Evolutionary conservation across 2,329 filamentous ascomycete species (phyloP), one percentile per base, ranked within the genome.

Genomic region (Podosphaera fusca): DNA sequence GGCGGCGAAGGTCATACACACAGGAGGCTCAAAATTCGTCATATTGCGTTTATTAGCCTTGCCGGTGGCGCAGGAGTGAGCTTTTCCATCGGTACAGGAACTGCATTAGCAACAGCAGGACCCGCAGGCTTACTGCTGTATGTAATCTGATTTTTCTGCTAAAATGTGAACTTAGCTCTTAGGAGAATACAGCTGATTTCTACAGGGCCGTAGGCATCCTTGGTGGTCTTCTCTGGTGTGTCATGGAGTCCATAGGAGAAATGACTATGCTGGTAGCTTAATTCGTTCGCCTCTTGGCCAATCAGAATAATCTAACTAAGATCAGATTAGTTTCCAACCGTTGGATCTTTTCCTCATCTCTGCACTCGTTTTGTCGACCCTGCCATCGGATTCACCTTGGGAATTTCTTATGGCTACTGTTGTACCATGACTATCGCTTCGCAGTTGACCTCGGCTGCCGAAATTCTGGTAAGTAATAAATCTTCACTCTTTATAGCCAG

Each of bases 401-500:
- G 9, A 21, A 49, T 49, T 21, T 49, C 45, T 8, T 49, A 49
- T 30, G 45, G 45, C 45, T 75, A 0, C 78, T 75, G 75, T 38
- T 49, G 45, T 58, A 66, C 64, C 64, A 64, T 50, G 67, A 65
- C 65, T 67, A 67, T 58, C 42, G 59, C 40, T 61, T 59, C 55
- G 59, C 65, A 4, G 66, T 67, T 42, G 66, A 65, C 35, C 61
- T 67, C 10, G 67, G 74, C 53, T 38, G 75, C 74, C 52, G 74
- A 77, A 62, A 74, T 76, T 10, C 5, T 38, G 5, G 35, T 38
- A 38, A 38, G 79, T 78, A 58, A 78, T 55, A 80, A 81, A 60
- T 72, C 84, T 56, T 81, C 79, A 7, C 85, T 85, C 85, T 81
- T 79, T 85, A 85, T 65, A 55, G 34, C 14, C 29, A 6, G 35